phyloP scores from a whole-genome alignment of 768 basidiomycete genomes.

The Cystobasidium ongulense region DNA sequence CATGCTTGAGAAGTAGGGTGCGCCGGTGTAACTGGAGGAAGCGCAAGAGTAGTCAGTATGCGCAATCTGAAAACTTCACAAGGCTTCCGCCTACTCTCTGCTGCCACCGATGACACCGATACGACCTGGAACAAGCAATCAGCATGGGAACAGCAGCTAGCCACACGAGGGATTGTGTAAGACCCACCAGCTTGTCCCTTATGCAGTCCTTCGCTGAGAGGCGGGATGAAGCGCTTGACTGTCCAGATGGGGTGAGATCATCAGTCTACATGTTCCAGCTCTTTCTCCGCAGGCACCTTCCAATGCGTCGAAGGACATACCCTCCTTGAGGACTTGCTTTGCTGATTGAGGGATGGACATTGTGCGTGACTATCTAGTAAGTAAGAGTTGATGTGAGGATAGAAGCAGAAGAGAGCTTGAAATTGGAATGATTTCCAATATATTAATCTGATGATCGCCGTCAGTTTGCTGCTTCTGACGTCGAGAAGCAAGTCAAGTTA shows the following conservation, averaged over 20 bases:
- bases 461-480: too few species aligned
- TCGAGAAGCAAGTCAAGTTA: too few species aligned
- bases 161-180: too few species aligned
- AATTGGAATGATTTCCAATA: too few species aligned
- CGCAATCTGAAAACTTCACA: neutral
- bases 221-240: conserved; percentile 60
- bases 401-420: neutral
- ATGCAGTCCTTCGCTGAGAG: conserved; percentile 75
- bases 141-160: neutral
- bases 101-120: conserved; percentile 92
- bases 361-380: neutral
- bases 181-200: conserved; percentile 83
- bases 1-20: conserved; percentile 90
- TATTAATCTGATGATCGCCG: too few species aligned
- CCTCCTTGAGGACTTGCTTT: neutral
- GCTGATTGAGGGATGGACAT: conserved; percentile 10
- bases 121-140: conserved; percentile 53
- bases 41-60: neutral
- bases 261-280: neutral
- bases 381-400: neutral
- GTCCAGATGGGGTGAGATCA: neutral
- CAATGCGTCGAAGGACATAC: neutral
- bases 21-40: conserved; percentile 74
- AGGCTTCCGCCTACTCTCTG: conserved; percentile 60
- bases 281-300: neutral